These are phyloP conservation scores for Candida broadrunensis DNA, from an alignment of 805 yeast species.

Conservation along the genomic window DNA sequence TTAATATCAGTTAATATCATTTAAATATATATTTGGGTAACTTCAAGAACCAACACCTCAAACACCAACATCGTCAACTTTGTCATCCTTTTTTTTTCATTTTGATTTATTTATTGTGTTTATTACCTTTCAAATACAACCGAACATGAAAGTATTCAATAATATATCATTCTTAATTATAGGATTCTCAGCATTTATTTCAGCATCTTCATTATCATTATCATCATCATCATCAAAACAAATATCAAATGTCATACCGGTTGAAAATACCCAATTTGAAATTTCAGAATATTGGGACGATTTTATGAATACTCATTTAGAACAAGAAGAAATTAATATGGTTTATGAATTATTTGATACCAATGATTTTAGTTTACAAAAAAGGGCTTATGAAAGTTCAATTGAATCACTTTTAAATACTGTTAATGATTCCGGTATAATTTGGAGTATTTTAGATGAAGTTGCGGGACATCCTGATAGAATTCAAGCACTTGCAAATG, in stretches of 20 bases:
- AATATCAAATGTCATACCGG: conserved; percentile 18
- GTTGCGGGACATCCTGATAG: conserved; percentile 28
- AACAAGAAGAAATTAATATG: conserved; percentile 6
- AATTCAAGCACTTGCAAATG: conserved; percentile 27
- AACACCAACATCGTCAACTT: no score
- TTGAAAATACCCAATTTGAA: conserved; percentile 14
- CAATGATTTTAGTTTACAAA: conserved; percentile 1
- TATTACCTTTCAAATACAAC: no score
- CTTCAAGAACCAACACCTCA: no score
- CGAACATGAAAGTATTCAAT: not conserved
- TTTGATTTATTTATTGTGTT: no score
- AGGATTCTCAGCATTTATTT: conserved; percentile 2
- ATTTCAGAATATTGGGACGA: conserved; percentile 13
- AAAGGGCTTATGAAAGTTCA: conserved; percentile 14
- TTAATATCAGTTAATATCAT: no score
- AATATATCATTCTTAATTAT: not conserved
- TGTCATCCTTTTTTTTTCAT: no score
- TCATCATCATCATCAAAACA: not conserved
- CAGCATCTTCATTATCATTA: conserved; percentile 7
- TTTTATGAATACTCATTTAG: conserved; percentile 7
- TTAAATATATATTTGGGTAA: no score
- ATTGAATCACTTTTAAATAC: conserved; percentile 19
- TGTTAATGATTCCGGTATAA: conserved; percentile 30
- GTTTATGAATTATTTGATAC: conserved; percentile 6
- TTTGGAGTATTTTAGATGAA: conserved; percentile 33